Evolutionary conservation across 2,329 filamentous ascomycete genomes (phyloP).

Genomic region (Fusarium albidum): DNA sequence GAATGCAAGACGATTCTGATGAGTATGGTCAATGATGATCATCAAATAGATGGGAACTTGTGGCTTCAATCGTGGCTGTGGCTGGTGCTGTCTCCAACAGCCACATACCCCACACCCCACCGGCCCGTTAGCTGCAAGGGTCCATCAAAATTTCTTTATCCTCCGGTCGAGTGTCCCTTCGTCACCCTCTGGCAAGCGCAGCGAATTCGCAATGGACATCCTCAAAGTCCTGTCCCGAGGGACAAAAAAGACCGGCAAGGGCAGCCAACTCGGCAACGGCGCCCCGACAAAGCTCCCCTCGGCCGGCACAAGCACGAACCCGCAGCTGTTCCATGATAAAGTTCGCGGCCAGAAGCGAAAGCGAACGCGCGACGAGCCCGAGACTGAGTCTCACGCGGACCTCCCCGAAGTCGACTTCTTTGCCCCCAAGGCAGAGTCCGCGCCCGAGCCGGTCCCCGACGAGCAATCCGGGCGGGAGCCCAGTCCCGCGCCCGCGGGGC

Average conservation of each 20-base stretch:
- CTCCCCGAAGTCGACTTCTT: constrained; percentile 67
- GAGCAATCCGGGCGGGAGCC: constrained; percentile 37
- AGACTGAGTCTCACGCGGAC: constrained; percentile 39
- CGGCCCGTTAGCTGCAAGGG: constrained; percentile 25
- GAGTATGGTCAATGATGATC: too few species aligned
- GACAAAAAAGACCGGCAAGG: constrained; percentile 63
- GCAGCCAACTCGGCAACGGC: constrained; percentile 39
- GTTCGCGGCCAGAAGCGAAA: constrained; percentile 65
- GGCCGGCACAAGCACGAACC: constrained; percentile 68
- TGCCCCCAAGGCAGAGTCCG: constrained; percentile 53
- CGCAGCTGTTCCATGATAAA: constrained; percentile 73
- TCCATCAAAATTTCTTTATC: constrained; percentile 40
- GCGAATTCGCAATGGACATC: constrained; percentile 67
- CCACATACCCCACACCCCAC: constrained; percentile 30
- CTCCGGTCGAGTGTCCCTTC: constrained; percentile 18
- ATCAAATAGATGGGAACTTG: constrained; percentile 2
- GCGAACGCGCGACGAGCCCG: constrained; percentile 51
- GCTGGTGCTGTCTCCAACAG: not conserved
- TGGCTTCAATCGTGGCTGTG: constrained; percentile 10
- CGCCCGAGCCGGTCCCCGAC: constrained; percentile 44
- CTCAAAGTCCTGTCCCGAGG: constrained; percentile 77
- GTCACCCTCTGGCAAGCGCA: constrained; percentile 9
- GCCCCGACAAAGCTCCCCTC: constrained; percentile 64
- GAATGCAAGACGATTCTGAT: constrained; percentile 3
- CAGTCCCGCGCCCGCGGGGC: constrained; percentile 39